Conservation (phyloP, 176 grass and related monocot genomes). For the Rhynchospora pubera region DNA sequence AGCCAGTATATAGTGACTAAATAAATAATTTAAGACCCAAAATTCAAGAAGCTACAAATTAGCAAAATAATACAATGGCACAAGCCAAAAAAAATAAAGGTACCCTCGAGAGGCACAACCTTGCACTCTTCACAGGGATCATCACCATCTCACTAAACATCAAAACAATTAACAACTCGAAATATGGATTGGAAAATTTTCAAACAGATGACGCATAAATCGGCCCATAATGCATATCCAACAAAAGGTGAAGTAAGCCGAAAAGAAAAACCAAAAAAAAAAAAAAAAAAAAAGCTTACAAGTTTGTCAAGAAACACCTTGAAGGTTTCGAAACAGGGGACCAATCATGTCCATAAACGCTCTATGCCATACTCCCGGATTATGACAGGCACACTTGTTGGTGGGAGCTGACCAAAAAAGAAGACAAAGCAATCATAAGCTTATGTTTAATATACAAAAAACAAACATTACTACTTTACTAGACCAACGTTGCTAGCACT, state of each 20-base stretch:
- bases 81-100: neutral
- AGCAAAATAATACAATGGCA: neutral
- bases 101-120: constrained; percentile 1
- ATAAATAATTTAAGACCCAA: neutral
- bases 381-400: constrained; percentile 82
- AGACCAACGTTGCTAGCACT: neutral
- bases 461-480: neutral
- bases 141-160: constrained; percentile 27
- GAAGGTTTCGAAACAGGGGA: neutral
- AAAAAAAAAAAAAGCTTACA: constrained; percentile 12
- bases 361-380: constrained; percentile 74
- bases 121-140: constrained; percentile 25
- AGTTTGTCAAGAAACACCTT: constrained; percentile 14
- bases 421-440: neutral
- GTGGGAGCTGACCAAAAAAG: constrained; percentile 57
- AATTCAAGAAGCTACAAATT: neutral
- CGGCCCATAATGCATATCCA: neutral
- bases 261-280: constrained; percentile 16
- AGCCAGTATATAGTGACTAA: neutral
- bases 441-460: constrained; percentile 18
- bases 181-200: constrained; percentile 15
- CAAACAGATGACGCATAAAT: constrained; percentile 6
- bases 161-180: constrained; percentile 12
- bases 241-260: neutral
- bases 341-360: constrained; percentile 46